phyloP scores from a whole-genome alignment of 1,284 basidiomycete genomes.

The Cystobasidium sp. region DNA sequence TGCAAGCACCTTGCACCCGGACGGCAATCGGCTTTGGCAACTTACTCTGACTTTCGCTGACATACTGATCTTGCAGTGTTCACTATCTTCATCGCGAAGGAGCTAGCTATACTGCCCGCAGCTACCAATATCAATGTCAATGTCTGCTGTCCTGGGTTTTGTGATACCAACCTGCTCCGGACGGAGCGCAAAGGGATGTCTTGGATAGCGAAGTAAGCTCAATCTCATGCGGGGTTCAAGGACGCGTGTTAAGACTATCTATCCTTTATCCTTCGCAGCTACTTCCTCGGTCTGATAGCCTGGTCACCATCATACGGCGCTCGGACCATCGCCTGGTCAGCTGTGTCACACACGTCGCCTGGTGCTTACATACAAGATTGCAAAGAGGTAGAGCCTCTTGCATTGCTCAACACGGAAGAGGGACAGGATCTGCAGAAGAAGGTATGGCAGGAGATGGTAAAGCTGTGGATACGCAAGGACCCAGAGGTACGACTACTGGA shows the following conservation, averaged over 20 bases:
- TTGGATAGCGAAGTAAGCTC: neutral
- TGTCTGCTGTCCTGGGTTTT: constrained; percentile 48
- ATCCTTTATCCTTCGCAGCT: neutral
- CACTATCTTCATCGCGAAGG: constrained; percentile 42
- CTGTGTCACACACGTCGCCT: constrained; percentile 8
- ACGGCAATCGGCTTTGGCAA: neutral
- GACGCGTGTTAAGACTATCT: neutral
- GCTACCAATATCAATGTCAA: constrained; percentile 45
- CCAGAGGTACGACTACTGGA: constrained; percentile 33
- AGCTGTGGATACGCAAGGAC: constrained; percentile 40
- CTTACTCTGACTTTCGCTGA: neutral
- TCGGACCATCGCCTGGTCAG: constrained; percentile 41
- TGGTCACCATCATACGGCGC: constrained; percentile 16
- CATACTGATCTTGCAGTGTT: constrained; percentile 27
- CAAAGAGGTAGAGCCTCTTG: constrained; percentile 15
- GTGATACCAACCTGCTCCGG: constrained; percentile 30
- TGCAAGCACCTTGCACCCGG: too few species aligned
- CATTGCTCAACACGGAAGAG: constrained; percentile 8
- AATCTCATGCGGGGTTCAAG: neutral
- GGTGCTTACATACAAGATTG: constrained; percentile 43
- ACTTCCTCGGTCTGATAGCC: neutral
- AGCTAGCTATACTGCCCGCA: constrained; percentile 41
- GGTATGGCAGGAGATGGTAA: constrained; percentile 43
- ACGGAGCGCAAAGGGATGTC: constrained; percentile 7
- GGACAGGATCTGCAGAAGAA: constrained; percentile 32